Evolutionary conservation across 2,329 filamentous ascomycete species (phyloP), one percentile per base, ranked within the genome.

Genomic region (Hortaea werneckii): DNA sequence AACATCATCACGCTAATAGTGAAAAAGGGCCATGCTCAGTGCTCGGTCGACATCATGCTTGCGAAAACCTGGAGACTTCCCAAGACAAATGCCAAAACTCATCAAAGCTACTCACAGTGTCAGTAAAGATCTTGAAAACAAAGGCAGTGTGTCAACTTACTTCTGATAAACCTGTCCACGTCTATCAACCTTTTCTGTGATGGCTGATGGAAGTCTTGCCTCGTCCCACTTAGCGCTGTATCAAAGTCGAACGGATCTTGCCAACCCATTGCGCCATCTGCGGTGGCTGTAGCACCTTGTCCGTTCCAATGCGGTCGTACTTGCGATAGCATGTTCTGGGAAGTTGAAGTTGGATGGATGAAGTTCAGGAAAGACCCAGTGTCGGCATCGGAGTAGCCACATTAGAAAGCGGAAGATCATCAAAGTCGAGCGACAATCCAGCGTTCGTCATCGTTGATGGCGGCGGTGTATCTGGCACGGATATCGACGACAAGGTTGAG

Each of bases 11-110:
- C 20, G 20, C 20, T 20, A 20, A 20, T 20, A 20, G 20, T 20
- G 20, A 20, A 20, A 20, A 20, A 20, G 20, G 20, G 20, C 20
- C 13, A 56, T 47, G 13, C 48, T 55, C 41, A 73, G 58, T 11
- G 68, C 69, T 37, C 54, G 45, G 54, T 72, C 69, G 10, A 72
- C 61, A 53, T 70, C 65, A 39, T 62, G 62, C 40, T 64, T 59
- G 48, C 67, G 61, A 48, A 68, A 72, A 1, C 69, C 69, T 4
- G 70, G 67, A 6, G 65, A 56, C 29, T 67, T 61, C n/a, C 68
- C 69, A 7, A 72, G 58, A 50, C 70, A 73, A 26, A 70, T 61
- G 12, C 54, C 62, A 29, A 61, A 57, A 30, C 60, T 43, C n/a
- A 54, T 65, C 51, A 69, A 59, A 42, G 43, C 51, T 60, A 45